These are phyloP conservation scores for Spathaspora gorwiae DNA, from an alignment of 805 yeast species.

Conservation along the genomic window DNA sequence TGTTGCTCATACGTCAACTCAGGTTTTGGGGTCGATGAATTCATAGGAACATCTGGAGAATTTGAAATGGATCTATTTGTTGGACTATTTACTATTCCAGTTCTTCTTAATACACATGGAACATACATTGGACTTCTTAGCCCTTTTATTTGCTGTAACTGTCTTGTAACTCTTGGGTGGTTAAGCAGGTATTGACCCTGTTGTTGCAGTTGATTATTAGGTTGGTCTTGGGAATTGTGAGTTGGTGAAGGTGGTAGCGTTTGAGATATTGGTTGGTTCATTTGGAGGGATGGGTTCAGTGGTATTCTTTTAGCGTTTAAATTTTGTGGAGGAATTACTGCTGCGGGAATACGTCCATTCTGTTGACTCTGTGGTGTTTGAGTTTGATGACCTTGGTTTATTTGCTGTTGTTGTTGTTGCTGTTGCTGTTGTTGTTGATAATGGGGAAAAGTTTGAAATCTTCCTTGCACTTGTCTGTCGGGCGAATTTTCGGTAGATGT, in stretches of 20 bases:
- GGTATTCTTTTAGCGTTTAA: constrained; percentile 7
- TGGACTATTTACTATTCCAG: constrained; percentile 12
- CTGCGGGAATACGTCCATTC: constrained; percentile 15
- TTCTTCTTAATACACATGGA: constrained; percentile 77
- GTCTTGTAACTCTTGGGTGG: constrained; percentile 17
- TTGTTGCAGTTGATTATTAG: background rate
- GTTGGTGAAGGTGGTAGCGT: constrained; percentile 1
- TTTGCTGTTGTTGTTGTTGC: background rate
- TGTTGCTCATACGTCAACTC: background rate
- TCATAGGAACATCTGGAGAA: constrained; percentile 5
- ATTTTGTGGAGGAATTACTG: constrained; percentile 19
- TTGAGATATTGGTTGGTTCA: background rate
- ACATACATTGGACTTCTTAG: constrained; percentile 83
- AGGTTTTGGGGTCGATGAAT: background rate
- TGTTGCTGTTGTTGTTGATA: background rate
- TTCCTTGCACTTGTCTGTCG: background rate
- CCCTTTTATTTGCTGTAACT: constrained; percentile 66
- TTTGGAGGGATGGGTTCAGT: constrained; percentile 3
- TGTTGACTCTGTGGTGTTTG: constrained; percentile 1
- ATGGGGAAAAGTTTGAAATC: background rate
- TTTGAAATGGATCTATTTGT: constrained; percentile 6
- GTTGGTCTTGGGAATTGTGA: constrained; percentile 1
- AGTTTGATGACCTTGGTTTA: background rate
- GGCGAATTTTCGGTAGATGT: constrained; percentile 1
- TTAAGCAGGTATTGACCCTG: constrained; percentile 8